These are phyloP conservation scores for Tricholomella constricta DNA, from an alignment of 768 basidiomycete species.

Conservation along the genomic window DNA sequence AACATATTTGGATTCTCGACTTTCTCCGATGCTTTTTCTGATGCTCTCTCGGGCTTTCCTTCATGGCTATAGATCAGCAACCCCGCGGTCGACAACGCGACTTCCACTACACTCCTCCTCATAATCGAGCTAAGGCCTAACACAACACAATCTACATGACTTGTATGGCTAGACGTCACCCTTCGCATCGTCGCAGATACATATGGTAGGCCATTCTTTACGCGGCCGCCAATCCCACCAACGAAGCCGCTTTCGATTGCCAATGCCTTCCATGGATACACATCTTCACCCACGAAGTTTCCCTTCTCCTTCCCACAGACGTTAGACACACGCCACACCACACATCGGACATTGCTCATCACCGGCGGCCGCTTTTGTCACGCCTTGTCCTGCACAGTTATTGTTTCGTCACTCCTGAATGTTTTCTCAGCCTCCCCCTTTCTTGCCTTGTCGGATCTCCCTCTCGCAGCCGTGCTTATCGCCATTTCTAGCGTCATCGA, in stretches of 20 bases:
- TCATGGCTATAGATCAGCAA: no score
- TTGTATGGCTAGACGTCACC: no score
- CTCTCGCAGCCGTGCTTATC: neutral
- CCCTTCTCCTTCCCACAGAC: slow-evolving; percentile 5
- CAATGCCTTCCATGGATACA: neutral
- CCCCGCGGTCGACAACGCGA: no score
- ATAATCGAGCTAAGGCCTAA: no score
- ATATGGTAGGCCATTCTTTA: no score
- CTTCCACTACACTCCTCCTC: no score
- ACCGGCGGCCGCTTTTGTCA: neutral
- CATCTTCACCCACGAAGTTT: neutral
- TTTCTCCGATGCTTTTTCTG: neutral
- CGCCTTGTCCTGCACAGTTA: neutral
- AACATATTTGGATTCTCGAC: neutral
- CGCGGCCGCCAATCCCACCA: no score
- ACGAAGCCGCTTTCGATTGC: no score
- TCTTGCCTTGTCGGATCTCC: neutral
- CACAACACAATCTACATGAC: no score
- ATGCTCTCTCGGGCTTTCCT: no score
- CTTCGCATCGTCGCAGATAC: no score
- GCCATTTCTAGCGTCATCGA: neutral
- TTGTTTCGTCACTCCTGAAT: neutral
- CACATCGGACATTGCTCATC: slow-evolving; percentile 5
- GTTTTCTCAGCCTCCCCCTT: neutral
- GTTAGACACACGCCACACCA: neutral